phyloP scores from a whole-genome alignment of 2,329 filamentous ascomycete genomes.

The Atkinsonella hypoxylon region DNA sequence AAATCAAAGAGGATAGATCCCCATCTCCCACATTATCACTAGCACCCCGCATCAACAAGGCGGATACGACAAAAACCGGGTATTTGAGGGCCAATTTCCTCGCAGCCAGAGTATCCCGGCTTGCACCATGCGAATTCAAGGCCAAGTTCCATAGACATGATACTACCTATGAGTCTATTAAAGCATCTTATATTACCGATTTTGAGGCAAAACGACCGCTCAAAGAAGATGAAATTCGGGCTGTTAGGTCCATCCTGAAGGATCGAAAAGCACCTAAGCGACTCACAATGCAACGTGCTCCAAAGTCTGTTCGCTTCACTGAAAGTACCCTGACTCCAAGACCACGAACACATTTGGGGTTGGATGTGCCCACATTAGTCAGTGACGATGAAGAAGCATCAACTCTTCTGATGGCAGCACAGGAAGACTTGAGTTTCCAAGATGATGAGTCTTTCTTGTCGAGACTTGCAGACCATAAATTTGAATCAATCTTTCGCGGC shows the following conservation, averaged over 20 bases:
- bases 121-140: conserved; percentile 11
- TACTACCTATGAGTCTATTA: conserved; percentile 11
- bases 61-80: conserved; percentile 7
- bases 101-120: conserved; percentile 7
- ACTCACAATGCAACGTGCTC: conserved; percentile 12
- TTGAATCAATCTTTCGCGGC: background rate
- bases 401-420: background rate
- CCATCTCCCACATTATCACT: background rate
- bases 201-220: conserved; percentile 13
- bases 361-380: conserved; percentile 13
- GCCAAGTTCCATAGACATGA: conserved; percentile 11
- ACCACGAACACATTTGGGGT: conserved; percentile 15
- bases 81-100: conserved; percentile 5
- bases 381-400: conserved; percentile 1
- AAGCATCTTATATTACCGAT: conserved; percentile 11
- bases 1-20: background rate
- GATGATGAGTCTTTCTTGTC: background rate
- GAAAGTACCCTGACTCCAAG: conserved; percentile 16
- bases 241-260: conserved; percentile 18
- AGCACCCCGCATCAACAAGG: conserved; percentile 4
- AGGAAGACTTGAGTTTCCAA: background rate
- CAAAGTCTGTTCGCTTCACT: conserved; percentile 19
- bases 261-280: conserved; percentile 17
- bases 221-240: conserved; percentile 9
- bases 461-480: background rate